A percentile compares a stretch with the other conserved stretches of the same genome.
Conservation (phyloP, 129 eudicot genomes). For the Erigeron canadensis region DNA sequence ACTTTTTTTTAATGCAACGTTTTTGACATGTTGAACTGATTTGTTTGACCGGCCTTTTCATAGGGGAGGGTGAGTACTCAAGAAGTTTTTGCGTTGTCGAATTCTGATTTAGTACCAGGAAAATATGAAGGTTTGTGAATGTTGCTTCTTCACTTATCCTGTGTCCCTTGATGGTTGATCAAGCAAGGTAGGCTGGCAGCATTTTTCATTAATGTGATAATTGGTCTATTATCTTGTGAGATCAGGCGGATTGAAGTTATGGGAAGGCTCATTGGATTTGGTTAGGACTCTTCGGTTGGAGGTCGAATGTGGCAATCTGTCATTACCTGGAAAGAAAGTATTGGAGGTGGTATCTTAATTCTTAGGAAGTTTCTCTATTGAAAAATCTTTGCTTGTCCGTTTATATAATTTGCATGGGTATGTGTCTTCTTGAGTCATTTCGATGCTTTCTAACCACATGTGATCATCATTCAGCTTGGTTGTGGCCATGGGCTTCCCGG, state of each 20-base stretch:
- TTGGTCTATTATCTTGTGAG: constrained; percentile 13
- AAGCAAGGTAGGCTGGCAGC: not conserved
- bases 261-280: constrained; percentile 99
- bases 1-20: too few relatives aligned
- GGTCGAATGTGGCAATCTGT: constrained; percentile 46
- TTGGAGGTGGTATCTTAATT: constrained; percentile 68
- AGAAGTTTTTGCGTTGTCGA: constrained; percentile 75
- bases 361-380: constrained; percentile 37
- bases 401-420: not conserved
- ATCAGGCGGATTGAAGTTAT: constrained; percentile 83
- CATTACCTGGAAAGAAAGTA: constrained; percentile 64
- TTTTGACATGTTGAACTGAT: not conserved
- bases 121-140: constrained; percentile 79
- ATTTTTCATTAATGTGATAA: constrained; percentile 10
- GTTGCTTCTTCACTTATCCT: constrained; percentile 1
- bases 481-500: constrained; percentile 99
- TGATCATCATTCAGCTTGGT: constrained; percentile 66
- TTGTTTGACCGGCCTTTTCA: constrained; percentile 12
- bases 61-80: constrained; percentile 92
- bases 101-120: constrained; percentile 96
- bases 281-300: constrained; percentile 61
- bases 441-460: constrained; percentile 20
- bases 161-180: not conserved
- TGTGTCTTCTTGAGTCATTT: not conserved
- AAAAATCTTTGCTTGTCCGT: not conserved